Conservation (phyloP, 2,329 filamentous ascomycete species). For the Penicillium sp. region DNA sequence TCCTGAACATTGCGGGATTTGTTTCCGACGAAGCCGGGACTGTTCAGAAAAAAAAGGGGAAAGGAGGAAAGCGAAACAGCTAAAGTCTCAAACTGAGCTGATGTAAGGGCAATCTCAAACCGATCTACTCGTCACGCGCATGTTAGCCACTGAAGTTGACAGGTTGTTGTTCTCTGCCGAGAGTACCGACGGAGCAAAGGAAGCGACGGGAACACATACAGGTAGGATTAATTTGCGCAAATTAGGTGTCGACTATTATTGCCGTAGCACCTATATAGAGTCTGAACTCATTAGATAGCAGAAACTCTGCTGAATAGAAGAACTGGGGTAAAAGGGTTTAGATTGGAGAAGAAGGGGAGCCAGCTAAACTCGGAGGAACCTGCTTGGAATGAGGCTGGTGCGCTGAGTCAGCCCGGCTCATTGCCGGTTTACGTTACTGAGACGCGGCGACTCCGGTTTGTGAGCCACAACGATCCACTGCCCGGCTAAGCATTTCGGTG, state of each 20-base stretch:
- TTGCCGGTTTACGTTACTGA: conserved; percentile 13
- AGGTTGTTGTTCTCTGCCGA: conserved; percentile 21
- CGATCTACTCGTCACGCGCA: neutral
- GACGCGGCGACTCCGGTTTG: neutral
- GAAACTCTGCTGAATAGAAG: conserved; percentile 29
- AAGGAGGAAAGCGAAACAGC: conserved; percentile 2
- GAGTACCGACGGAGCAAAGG: conserved; percentile 27
- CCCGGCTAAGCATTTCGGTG: conserved; percentile 23
- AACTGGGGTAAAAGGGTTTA: conserved; percentile 12
- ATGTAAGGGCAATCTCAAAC: neutral
- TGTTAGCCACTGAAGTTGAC: conserved; percentile 12
- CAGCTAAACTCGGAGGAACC: conserved; percentile 12
- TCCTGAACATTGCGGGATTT: conserved; percentile 41
- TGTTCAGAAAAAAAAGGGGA: conserved; percentile 3
- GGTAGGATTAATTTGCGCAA: conserved; percentile 13
- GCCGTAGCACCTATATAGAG: conserved; percentile 41
- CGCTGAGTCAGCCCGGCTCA: conserved; percentile 24
- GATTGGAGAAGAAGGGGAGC: conserved; percentile 15
- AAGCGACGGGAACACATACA: conserved; percentile 21
- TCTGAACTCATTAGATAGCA: conserved; percentile 43
- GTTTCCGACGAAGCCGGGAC: conserved; percentile 20
- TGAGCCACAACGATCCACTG: conserved; percentile 7
- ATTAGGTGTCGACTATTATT: conserved; percentile 42
- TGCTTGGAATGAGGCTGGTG: conserved; percentile 20
- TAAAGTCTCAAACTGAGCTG: conserved; percentile 2